Percentiles rank a stretch among this genome's conserved stretches.
Evolutionary conservation across 1,284 basidiomycete genomes (phyloP).

Genomic region (Pyrrhoderma lamaoense): DNA sequence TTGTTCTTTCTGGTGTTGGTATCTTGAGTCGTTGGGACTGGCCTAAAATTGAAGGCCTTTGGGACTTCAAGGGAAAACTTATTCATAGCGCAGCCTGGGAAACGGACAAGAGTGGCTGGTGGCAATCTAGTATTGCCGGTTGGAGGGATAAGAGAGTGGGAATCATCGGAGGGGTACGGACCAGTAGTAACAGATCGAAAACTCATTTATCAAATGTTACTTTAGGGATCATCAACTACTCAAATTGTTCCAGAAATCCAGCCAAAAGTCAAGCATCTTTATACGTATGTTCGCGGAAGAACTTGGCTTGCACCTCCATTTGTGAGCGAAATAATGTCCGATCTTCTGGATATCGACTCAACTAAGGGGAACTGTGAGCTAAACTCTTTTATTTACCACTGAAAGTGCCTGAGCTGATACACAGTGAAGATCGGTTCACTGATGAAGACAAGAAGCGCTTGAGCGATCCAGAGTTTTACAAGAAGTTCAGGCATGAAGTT

Average conservation of each 20-base stretch:
- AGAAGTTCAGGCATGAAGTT: slow-evolving; percentile 40
- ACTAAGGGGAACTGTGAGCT: slow-evolving; percentile 38
- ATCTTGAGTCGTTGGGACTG: slow-evolving; percentile 46
- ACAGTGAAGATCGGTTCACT: slow-evolving; percentile 38
- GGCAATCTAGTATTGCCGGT: slow-evolving; percentile 40
- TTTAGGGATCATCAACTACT: slow-evolving; percentile 53
- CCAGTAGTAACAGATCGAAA: too few relatives aligned
- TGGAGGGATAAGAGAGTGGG: slow-evolving; percentile 52
- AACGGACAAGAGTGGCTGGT: slow-evolving; percentile 33
- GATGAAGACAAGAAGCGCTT: slow-evolving; percentile 46
- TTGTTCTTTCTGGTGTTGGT: slow-evolving; percentile 41
- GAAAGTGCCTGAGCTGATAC: too few relatives aligned
- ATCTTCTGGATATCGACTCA: slow-evolving; percentile 31
- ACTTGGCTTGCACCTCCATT: slow-evolving; percentile 55
- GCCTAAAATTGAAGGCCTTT: slow-evolving; percentile 50
- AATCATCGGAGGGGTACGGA: slow-evolving; percentile 51
- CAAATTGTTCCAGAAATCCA: slow-evolving; percentile 57
- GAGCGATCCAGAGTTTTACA: slow-evolving; percentile 42
- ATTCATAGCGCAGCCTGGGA: slow-evolving; percentile 55
- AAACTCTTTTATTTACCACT: too few relatives aligned
- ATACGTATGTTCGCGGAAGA: slow-evolving; percentile 53
- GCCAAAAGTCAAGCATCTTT: slow-evolving; percentile 41
- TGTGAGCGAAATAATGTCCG: slow-evolving; percentile 32
- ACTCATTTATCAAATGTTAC: background rate
- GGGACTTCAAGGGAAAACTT: slow-evolving; percentile 42